A percentile compares a stretch with the other conserved stretches of the same genome.
These are phyloP conservation scores for Plasmodium fragile DNA, from an alignment of 169 alveolate genomes.

Conservation along the genomic window DNA sequence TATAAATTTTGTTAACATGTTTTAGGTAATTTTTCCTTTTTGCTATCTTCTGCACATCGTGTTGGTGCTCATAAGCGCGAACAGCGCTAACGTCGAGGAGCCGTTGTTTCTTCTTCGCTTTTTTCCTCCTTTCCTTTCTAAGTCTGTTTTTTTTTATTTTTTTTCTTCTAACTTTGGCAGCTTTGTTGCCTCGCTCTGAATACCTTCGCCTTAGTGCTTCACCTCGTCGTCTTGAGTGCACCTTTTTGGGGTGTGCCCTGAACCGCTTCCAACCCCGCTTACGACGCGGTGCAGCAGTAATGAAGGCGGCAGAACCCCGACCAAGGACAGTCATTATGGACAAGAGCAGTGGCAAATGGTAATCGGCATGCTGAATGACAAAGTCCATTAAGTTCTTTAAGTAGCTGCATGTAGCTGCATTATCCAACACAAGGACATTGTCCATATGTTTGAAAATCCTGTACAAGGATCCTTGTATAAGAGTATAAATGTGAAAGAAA, in stretches of 20 bases:
- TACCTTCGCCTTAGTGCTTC: background rate
- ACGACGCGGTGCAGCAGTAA: background rate
- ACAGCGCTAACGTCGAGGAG: conserved; percentile 29
- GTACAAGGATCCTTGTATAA: conserved; percentile 65
- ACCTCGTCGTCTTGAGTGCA: background rate
- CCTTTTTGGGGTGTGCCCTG: background rate
- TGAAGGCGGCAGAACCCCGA: background rate
- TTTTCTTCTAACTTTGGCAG: background rate
- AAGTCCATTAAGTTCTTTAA: conserved; percentile 39
- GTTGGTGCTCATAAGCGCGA: background rate
- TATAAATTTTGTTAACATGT: conserved; percentile 15
- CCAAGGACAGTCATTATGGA: conserved; percentile 31
- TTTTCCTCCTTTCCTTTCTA: background rate
- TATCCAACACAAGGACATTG: background rate
- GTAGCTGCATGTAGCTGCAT: conserved; percentile 29
- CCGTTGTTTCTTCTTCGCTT: background rate
- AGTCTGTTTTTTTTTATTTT: background rate
- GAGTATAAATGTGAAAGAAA: conserved; percentile 70
- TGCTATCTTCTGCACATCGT: conserved; percentile 1
- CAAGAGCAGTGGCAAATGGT: conserved; percentile 48
- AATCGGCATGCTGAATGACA: conserved; percentile 61
- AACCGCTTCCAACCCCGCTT: background rate
- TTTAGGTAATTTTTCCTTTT: conserved; percentile 61
- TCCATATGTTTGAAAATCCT: conserved; percentile 38
- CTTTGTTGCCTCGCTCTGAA: background rate